Evolutionary conservation across 257 asterid genomes (phyloP).

Genomic region (Nicotiana undulata): DNA sequence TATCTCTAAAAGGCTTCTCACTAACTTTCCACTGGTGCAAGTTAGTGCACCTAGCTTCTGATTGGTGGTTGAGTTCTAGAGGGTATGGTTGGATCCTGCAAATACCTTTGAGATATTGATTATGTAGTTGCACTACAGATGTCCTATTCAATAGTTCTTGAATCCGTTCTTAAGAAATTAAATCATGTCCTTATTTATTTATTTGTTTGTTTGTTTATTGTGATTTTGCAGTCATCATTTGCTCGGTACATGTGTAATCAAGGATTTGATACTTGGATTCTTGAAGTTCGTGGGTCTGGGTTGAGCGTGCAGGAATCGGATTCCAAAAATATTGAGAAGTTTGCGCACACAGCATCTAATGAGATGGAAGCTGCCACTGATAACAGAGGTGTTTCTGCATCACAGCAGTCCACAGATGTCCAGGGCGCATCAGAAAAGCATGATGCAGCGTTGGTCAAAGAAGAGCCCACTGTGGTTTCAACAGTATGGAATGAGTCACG

Average conservation of each 20-base stretch:
- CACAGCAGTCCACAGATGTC: slow-evolving; percentile 26
- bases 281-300: slow-evolving; percentile 97
- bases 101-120: background rate
- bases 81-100: background rate
- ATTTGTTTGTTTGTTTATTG: background rate
- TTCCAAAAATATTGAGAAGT: slow-evolving; percentile 50
- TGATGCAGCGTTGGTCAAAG: slow-evolving; percentile 27
- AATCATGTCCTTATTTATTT: background rate
- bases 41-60: background rate
- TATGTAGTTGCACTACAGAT: background rate
- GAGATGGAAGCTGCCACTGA: slow-evolving; percentile 54
- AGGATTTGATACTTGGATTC: slow-evolving; percentile 98
- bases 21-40: background rate
- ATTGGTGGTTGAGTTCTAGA: background rate
- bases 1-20: background rate
- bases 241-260: slow-evolving; percentile 97
- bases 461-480: slow-evolving; percentile 36
- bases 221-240: slow-evolving; percentile 72
- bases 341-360: slow-evolving; percentile 44
- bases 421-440: slow-evolving; percentile 26
- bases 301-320: slow-evolving; percentile 57
- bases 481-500: slow-evolving; percentile 65
- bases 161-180: background rate
- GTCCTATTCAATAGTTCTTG: background rate
- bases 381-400: slow-evolving; percentile 28